Conservation (phyloP, 257 asterid species). For the Jaltomata sinuosa region DNA sequence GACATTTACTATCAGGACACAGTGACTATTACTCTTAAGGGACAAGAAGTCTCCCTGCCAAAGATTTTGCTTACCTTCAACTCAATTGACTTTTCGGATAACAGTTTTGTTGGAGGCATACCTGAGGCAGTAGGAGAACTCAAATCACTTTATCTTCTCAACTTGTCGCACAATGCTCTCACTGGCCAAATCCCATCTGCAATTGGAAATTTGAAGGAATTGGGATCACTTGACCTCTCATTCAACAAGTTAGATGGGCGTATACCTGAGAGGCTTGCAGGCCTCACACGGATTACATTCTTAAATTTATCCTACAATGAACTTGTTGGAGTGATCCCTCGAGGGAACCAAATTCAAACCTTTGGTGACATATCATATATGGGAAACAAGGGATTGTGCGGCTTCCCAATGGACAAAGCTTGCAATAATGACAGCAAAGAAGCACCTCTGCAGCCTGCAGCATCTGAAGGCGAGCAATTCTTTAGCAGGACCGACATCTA, state of each 20-base stretch:
- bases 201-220: conserved; percentile 13
- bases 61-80: conserved; percentile 14
- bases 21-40: conserved; percentile 21
- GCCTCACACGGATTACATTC: conserved; percentile 19
- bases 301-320: conserved; percentile 32
- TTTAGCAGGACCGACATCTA: conserved; percentile 4
- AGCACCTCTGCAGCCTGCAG: neutral
- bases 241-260: conserved; percentile 14
- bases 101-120: conserved; percentile 28
- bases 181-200: conserved; percentile 23
- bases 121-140: conserved; percentile 32
- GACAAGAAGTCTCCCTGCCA: conserved; percentile 2
- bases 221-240: conserved; percentile 36
- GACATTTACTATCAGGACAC: conserved; percentile 13
- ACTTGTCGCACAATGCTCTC: conserved; percentile 27
- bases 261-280: conserved; percentile 14
- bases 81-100: conserved; percentile 39
- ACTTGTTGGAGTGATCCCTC: conserved; percentile 22
- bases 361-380: conserved; percentile 13
- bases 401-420: conserved; percentile 1
- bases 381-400: conserved; percentile 24
- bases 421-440: neutral
- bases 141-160: conserved; percentile 18
- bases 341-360: conserved; percentile 19
- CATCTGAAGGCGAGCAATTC: neutral